Percentiles rank a stretch among this genome's conserved stretches.
These are phyloP conservation scores for Capsicum chinense DNA, from an alignment of 257 asterid species.

Conservation along the genomic window DNA sequence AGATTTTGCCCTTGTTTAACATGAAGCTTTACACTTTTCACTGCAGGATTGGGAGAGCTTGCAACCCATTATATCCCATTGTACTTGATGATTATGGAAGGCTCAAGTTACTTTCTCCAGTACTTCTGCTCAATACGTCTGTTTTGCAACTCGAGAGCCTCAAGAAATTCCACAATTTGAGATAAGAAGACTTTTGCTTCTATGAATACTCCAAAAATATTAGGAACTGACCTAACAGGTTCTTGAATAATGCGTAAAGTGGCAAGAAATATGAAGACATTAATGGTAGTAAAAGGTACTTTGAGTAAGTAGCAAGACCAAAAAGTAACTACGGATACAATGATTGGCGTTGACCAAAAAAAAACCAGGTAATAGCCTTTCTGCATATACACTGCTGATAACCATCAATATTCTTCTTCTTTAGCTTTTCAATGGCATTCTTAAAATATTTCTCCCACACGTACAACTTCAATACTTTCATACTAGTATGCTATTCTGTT, in stretches of 20 bases:
- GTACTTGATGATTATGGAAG: conserved; percentile 34
- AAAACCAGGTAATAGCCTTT: conserved; percentile 41
- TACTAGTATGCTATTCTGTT: conserved; percentile 42
- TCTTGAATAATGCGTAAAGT: conserved; percentile 49
- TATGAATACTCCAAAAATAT: conserved; percentile 44
- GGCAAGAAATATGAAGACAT: conserved; percentile 46
- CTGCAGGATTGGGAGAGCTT: conserved; percentile 18
- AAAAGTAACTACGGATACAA: conserved; percentile 48
- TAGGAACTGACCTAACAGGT: conserved; percentile 47
- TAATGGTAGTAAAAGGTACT: conserved; percentile 42
- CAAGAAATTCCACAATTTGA: conserved; percentile 45
- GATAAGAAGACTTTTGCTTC: conserved; percentile 47
- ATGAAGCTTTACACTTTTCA: conserved; percentile 32
- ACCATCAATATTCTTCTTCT: conserved; percentile 38
- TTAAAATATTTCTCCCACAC: conserved; percentile 52
- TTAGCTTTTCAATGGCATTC: conserved; percentile 33
- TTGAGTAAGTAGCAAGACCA: conserved; percentile 42
- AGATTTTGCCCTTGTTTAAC: conserved; percentile 46
- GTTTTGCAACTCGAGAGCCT: conserved; percentile 44
- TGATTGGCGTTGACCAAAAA: conserved; percentile 49
- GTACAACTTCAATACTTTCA: conserved; percentile 47
- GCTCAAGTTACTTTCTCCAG: neutral
- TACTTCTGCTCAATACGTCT: conserved; percentile 3
- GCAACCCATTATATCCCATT: conserved; percentile 42
- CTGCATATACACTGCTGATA: conserved; percentile 34